Evolutionary conservation across 495 filamentous ascomycete species (phyloP).

Genomic region (Peziza echinospora): DNA sequence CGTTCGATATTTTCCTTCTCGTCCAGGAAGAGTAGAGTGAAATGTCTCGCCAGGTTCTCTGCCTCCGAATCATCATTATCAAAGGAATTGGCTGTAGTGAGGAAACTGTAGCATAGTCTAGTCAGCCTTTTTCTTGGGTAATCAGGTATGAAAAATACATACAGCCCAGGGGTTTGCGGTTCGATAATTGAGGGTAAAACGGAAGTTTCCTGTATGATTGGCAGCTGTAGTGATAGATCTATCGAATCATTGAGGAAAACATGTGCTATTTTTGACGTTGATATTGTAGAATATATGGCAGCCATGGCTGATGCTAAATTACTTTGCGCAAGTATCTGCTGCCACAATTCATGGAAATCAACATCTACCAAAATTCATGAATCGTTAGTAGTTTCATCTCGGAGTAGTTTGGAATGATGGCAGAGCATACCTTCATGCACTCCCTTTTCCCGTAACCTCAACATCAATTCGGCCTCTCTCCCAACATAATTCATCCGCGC

Average conservation of each 20-base stretch:
- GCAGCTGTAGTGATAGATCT: slow-evolving; percentile 69
- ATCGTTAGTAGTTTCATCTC: too few relatives aligned
- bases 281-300: slow-evolving; percentile 58
- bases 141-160: slow-evolving; percentile 18
- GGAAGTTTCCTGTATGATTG: slow-evolving; percentile 51
- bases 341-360: slow-evolving; percentile 29
- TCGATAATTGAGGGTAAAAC: slow-evolving; percentile 47
- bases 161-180: slow-evolving; percentile 47
- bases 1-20: slow-evolving; percentile 63
- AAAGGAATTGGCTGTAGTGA: slow-evolving; percentile 66
- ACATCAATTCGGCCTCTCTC: slow-evolving; percentile 60
- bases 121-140: neutral
- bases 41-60: slow-evolving; percentile 51
- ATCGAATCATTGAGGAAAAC: slow-evolving; percentile 35
- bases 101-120: slow-evolving; percentile 8
- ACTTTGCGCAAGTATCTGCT: slow-evolving; percentile 47
- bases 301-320: slow-evolving; percentile 68
- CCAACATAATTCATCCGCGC: slow-evolving; percentile 69
- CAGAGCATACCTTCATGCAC: slow-evolving; percentile 43
- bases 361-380: slow-evolving; percentile 3
- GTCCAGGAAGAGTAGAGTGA: slow-evolving; percentile 64
- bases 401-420: too few relatives aligned
- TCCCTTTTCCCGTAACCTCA: slow-evolving; percentile 54
- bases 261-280: slow-evolving; percentile 60
- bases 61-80: slow-evolving; percentile 32